Evolutionary conservation across 78 protist genomes (phyloP).

Genomic region (Protostelium mycophagum): DNA sequence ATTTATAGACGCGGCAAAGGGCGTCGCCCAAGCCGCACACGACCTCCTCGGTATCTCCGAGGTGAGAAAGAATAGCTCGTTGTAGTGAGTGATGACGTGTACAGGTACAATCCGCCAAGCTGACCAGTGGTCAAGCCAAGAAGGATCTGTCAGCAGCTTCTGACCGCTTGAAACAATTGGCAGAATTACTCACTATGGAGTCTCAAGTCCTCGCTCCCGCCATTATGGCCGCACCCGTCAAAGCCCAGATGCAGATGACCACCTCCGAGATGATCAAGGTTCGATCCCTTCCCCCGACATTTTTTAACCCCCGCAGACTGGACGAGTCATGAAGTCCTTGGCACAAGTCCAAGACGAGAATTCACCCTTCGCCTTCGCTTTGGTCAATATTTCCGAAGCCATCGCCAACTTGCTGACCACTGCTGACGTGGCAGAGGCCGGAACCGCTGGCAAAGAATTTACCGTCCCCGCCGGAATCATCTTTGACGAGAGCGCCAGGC

Average conservation of each 20-base stretch:
- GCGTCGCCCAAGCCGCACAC: slow-evolving; percentile 51
- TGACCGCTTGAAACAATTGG: neutral
- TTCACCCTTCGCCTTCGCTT: neutral
- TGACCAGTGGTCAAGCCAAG: neutral
- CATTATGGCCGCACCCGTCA: slow-evolving; percentile 41
- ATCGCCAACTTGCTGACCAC: slow-evolving; percentile 31
- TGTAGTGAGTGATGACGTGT: too few species aligned
- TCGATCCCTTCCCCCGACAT: neutral
- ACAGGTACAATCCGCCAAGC: too few species aligned
- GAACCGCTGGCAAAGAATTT: slow-evolving; percentile 44
- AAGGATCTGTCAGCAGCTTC: neutral
- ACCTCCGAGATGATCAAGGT: slow-evolving; percentile 55
- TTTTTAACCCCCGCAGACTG: neutral
- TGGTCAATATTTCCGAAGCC: slow-evolving; percentile 39
- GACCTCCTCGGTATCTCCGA: slow-evolving; percentile 24
- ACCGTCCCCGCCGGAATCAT: slow-evolving; percentile 34
- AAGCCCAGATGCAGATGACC: slow-evolving; percentile 30
- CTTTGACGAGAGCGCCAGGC: slow-evolving; percentile 33
- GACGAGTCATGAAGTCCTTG: neutral
- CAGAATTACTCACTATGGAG: neutral
- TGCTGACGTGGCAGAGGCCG: slow-evolving; percentile 45
- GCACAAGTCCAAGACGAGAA: neutral
- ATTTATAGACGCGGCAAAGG: slow-evolving; percentile 50
- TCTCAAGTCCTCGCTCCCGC: slow-evolving; percentile 55
- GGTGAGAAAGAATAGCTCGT: too few species aligned